Base-by-base conservation (phyloP, 805 yeast species). In the Starmera caribaea region DNA sequence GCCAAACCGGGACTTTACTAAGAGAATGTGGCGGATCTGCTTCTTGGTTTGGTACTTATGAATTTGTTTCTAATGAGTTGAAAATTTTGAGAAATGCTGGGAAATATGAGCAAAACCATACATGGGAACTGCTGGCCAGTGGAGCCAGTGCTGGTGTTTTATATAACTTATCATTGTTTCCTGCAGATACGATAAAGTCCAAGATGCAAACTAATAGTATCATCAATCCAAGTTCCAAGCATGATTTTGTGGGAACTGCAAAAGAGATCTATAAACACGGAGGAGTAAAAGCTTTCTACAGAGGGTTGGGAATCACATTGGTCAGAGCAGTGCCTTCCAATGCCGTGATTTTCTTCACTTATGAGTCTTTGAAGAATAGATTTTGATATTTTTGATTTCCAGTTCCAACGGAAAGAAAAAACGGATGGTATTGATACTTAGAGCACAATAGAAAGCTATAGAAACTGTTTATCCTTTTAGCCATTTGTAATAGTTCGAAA, bases 41-140 rank as follows among this genome's bases (percentile, higher is more conserved):
- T 4, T 79, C 90, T 2, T 89, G 97, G 97, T 89, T 89, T 63
- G 90, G 95, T 0, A 75, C 92, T 14, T 88, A 88, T 57, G 96
- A 88, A 55, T 61, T 69, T 35, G 62, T 72, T 8, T 57, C 64
- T 16, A 50, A 50, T 2, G 46, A 52, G n/a, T 62, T 74, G 45
- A 66, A 68, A 42, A 45, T 45, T n/a, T 35, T 39, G 16, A 50
- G 64, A 47, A 54, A 49, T 39, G 59, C 51, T 35, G 52, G 51
- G 40, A 56, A 54, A 21, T 47, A 45, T 31, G 56, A 51, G 30
- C 27, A 43, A 14, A 63, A 61, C 33, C 59, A 68, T 8, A 68
- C 74, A 4, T 53, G 71, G 46, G 85, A 83, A 49, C 58, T 80
- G 16, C 62, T 89, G 47, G 42, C 70, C 1, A 81, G 94, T 42